Evolutionary conservation across 2,329 filamentous ascomycete genomes (phyloP).

Genomic region (Phialemoniopsis sp.): DNA sequence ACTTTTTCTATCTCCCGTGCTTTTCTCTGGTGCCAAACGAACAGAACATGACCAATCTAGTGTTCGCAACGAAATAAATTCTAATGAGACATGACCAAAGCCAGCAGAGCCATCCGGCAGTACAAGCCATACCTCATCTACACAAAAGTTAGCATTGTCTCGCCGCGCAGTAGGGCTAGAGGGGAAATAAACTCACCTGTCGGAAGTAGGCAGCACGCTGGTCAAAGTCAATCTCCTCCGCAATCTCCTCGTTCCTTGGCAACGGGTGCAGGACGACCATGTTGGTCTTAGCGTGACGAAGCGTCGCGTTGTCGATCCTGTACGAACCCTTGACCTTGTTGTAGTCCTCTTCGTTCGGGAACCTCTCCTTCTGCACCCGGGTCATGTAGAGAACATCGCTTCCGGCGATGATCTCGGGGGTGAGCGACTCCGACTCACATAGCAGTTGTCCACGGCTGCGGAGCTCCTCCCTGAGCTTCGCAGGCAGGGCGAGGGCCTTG

Average conservation of each 20-base stretch:
- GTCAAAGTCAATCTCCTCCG: slow-evolving; percentile 96
- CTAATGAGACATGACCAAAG: slow-evolving; percentile 71
- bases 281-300: slow-evolving; percentile 86
- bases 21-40: too few species aligned
- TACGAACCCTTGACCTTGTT: slow-evolving; percentile 86
- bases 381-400: slow-evolving; percentile 97
- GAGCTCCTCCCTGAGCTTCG: slow-evolving; percentile 69
- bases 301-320: slow-evolving; percentile 82
- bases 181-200: slow-evolving; percentile 69
- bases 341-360: slow-evolving; percentile 75
- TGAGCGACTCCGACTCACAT: slow-evolving; percentile 72
- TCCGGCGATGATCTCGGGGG: slow-evolving; percentile 77
- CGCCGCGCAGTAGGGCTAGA: neutral
- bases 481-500: slow-evolving; percentile 70
- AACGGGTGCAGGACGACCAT: slow-evolving; percentile 96
- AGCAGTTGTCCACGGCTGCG: slow-evolving; percentile 71
- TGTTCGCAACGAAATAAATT: slow-evolving; percentile 1
- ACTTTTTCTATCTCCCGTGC: too few species aligned
- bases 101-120: slow-evolving; percentile 95
- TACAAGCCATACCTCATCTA: slow-evolving; percentile 98
- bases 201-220: slow-evolving; percentile 95
- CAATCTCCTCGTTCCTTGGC: slow-evolving; percentile 88
- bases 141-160: slow-evolving; percentile 3
- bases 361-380: slow-evolving; percentile 93
- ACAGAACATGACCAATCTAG: too few species aligned